Conservation (phyloP, 768 basidiomycete species). For the Podaxis carcinomalis region DNA sequence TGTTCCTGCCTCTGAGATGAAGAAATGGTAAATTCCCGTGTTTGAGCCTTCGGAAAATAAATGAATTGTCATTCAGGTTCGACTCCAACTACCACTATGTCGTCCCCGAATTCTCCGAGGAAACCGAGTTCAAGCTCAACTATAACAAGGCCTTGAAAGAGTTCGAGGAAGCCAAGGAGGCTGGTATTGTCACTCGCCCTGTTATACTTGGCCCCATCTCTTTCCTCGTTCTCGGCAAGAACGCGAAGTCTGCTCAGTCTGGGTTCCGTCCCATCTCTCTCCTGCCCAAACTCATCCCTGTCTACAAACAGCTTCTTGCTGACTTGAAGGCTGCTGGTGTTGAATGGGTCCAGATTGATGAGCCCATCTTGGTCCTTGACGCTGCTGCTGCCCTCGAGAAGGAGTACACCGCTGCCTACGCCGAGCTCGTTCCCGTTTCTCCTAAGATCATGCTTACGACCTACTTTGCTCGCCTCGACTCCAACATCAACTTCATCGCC, state of each 20-base stretch:
- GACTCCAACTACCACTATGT: slow-evolving; percentile 99
- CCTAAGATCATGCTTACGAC: slow-evolving; percentile 94
- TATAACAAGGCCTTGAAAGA: slow-evolving; percentile 94
- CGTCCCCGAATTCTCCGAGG: slow-evolving; percentile 91
- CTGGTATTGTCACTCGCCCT: slow-evolving; percentile 88
- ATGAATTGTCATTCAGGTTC: slow-evolving; percentile 56
- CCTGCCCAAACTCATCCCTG: slow-evolving; percentile 81
- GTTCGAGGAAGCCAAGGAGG: slow-evolving; percentile 90
- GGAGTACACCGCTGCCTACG: slow-evolving; percentile 77
- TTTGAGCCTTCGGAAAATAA: slow-evolving; percentile 4
- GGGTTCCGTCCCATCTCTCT: slow-evolving; percentile 91
- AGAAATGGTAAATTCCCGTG: slow-evolving; percentile 79
- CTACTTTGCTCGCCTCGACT: slow-evolving; percentile 95
- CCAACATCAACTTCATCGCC: slow-evolving; percentile 81
- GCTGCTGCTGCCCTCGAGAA: slow-evolving; percentile 69
- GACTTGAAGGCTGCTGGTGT: slow-evolving; percentile 93
- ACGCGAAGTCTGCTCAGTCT: slow-evolving; percentile 74
- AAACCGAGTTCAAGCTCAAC: slow-evolving; percentile 90
- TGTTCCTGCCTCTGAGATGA: slow-evolving; percentile 98
- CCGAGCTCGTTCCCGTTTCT: slow-evolving; percentile 73
- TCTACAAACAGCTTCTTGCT: slow-evolving; percentile 86
- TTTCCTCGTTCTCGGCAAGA: slow-evolving; percentile 92
- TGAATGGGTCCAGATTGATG: slow-evolving; percentile 94
- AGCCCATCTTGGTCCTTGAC: slow-evolving; percentile 95
- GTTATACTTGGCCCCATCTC: slow-evolving; percentile 95